phyloP scores from a whole-genome alignment of 768 basidiomycete species.

The Serpula lacrymans region DNA sequence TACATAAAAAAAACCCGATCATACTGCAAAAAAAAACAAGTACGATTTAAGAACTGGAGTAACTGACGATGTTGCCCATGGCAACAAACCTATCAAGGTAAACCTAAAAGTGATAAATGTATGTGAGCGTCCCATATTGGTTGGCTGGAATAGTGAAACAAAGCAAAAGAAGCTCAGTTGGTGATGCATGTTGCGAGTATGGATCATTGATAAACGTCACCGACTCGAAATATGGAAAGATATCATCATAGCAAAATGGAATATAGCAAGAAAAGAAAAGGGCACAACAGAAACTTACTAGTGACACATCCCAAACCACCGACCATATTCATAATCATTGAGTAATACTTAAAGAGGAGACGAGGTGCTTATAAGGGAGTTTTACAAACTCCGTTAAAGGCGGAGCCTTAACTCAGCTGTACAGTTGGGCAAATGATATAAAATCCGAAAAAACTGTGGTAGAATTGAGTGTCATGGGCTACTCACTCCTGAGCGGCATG shows the following conservation, averaged over 20 bases:
- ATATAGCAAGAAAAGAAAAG: slow-evolving; percentile 3
- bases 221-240: slow-evolving; percentile 65
- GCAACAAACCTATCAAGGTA: slow-evolving; percentile 1
- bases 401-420: slow-evolving; percentile 39
- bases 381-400: slow-evolving; percentile 13
- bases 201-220: slow-evolving; percentile 71
- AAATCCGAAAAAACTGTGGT: no score
- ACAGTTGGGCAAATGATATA: slow-evolving; percentile 35
- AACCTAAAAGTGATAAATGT: slow-evolving; percentile 2
- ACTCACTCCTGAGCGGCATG: no score
- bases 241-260: slow-evolving; percentile 52
- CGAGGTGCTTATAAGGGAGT: background rate
- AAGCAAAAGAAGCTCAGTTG: slow-evolving; percentile 37
- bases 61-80: no score
- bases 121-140: slow-evolving; percentile 3
- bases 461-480: no score
- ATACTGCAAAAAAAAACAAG: background rate
- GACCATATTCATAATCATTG: no score
- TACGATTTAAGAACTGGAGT: no score
- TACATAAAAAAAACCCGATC: background rate
- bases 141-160: slow-evolving; percentile 9
- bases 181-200: slow-evolving; percentile 75
- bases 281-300: slow-evolving; percentile 30
- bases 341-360: no score
- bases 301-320: no score